Evolutionary conservation across 1,139 yeast species (phyloP).

Genomic region (Magnusiomyces suaveolens): DNA sequence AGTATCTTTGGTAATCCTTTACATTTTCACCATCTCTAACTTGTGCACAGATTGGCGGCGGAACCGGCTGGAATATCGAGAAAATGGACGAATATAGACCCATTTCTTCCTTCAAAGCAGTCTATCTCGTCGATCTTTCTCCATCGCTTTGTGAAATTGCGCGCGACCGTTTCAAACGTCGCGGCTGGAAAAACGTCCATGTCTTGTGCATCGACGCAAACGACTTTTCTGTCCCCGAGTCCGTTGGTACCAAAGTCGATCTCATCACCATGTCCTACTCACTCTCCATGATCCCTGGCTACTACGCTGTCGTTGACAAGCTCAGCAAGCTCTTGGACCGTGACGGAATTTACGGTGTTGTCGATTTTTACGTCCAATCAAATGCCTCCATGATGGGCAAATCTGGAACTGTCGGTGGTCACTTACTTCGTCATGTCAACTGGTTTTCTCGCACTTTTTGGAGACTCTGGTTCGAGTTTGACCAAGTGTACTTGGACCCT

Average conservation of each 20-base stretch:
- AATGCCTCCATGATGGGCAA: constrained; percentile 58
- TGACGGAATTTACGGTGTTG: constrained; percentile 56
- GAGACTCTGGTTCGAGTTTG: constrained; percentile 84
- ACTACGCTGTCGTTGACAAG: constrained; percentile 70
- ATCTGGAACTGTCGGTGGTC: constrained; percentile 65
- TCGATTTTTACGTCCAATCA: constrained; percentile 73
- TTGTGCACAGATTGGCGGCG: constrained; percentile 49
- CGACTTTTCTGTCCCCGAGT: constrained; percentile 43
- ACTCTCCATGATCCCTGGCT: constrained; percentile 75
- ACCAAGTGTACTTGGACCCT: constrained; percentile 68
- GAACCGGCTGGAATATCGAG: constrained; percentile 76
- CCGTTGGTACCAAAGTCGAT: constrained; percentile 33
- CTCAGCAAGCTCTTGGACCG: constrained; percentile 46
- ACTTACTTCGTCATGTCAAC: constrained; percentile 58
- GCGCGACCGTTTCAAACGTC: constrained; percentile 42
- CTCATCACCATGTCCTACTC: constrained; percentile 70
- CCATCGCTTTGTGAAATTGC: constrained; percentile 72
- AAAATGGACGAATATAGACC: constrained; percentile 53
- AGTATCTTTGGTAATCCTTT: constrained; percentile 5
- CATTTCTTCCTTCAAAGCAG: constrained; percentile 48
- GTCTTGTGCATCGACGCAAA: constrained; percentile 70
- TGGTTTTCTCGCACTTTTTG: constrained; percentile 74
- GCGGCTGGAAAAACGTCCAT: constrained; percentile 56
- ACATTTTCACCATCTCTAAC: background rate
- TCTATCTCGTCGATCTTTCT: constrained; percentile 65